A percentile compares a stretch with the other conserved stretches of the same genome.
phyloP scores from a whole-genome alignment of 169 alveolate genomes.

The Babesia ovata region DNA sequence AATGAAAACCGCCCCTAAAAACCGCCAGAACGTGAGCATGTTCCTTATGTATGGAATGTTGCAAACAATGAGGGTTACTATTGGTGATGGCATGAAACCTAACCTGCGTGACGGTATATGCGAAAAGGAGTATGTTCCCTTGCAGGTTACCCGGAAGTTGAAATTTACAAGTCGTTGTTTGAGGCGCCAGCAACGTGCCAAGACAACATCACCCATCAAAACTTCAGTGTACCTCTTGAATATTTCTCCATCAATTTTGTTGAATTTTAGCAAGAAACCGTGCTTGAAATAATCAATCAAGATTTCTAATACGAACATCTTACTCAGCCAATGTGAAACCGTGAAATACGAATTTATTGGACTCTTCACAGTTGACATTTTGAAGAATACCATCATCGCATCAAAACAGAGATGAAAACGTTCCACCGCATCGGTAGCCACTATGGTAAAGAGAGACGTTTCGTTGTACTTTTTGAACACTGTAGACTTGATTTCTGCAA shows the following conservation, averaged over 20 bases:
- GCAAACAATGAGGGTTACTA: conserved; percentile 73
- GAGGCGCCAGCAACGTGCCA: conserved; percentile 65
- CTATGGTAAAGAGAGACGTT: conserved; percentile 79
- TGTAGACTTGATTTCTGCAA: conserved; percentile 87
- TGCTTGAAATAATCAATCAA: conserved; percentile 86
- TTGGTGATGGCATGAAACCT: conserved; percentile 79
- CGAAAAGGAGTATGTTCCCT: conserved; percentile 72
- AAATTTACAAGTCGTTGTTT: conserved; percentile 42
- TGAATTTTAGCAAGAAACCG: conserved; percentile 81
- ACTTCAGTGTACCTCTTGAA: conserved; percentile 69
- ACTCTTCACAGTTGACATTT: conserved; percentile 73
- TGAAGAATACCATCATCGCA: conserved; percentile 83
- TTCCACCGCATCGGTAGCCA: conserved; percentile 87
- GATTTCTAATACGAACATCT: conserved; percentile 79
- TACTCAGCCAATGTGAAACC: conserved; percentile 75
- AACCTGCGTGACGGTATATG: conserved; percentile 77
- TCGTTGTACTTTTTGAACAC: conserved; percentile 85
- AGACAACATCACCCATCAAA: conserved; percentile 70
- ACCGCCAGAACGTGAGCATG: conserved; percentile 18
- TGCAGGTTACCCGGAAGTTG: conserved; percentile 71
- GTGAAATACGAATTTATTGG: conserved; percentile 68
- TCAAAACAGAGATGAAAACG: conserved; percentile 85
- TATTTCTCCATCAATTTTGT: conserved; percentile 74
- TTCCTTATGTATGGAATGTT: conserved; percentile 68
- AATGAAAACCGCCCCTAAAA: conserved; percentile 9